These are phyloP conservation scores for Sporothrix brunneoviolacea DNA, from an alignment of 2,329 filamentous ascomycete species.

Conservation along the genomic window DNA sequence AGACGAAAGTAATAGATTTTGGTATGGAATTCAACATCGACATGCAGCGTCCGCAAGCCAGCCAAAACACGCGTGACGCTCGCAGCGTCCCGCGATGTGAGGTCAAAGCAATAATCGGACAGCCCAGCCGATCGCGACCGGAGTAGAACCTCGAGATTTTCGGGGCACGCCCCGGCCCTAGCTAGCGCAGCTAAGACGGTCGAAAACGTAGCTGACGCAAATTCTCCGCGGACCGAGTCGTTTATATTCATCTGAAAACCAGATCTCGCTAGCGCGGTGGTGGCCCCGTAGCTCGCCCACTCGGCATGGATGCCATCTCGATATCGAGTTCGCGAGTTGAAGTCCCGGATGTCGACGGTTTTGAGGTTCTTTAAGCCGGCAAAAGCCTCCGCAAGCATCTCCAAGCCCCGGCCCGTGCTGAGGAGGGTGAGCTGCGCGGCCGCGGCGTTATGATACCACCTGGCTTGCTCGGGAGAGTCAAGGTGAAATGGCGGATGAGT, in stretches of 20 bases:
- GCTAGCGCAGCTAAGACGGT: conserved; percentile 38
- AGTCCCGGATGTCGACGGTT: conserved; percentile 54
- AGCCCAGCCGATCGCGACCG: conserved; percentile 26
- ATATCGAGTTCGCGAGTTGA: conserved; percentile 39
- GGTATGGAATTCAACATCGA: conserved; percentile 23
- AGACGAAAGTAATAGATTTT: neutral
- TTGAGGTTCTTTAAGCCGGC: conserved; percentile 46
- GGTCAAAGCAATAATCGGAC: conserved; percentile 37
- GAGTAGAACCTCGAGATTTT: conserved; percentile 43
- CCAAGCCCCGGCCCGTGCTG: conserved; percentile 39
- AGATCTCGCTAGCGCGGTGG: conserved; percentile 20
- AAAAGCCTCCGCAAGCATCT: conserved; percentile 53
- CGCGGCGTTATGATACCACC: neutral
- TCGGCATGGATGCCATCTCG: conserved; percentile 37
- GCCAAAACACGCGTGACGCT: conserved; percentile 35
- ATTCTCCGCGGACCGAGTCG: no score
- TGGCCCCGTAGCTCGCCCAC: conserved; percentile 52
- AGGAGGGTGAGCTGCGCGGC: conserved; percentile 29
- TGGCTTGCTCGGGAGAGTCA: neutral
- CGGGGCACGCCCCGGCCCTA: conserved; percentile 30
- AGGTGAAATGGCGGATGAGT: neutral
- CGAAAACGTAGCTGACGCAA: conserved; percentile 32
- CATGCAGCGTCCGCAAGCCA: conserved; percentile 39
- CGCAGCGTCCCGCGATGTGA: conserved; percentile 34
- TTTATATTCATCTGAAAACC: no score